Percentiles rank a stretch among this genome's conserved stretches.
These are phyloP conservation scores for Solioccasus polychromus DNA, from an alignment of 768 basidiomycete species.

Conservation along the genomic window DNA sequence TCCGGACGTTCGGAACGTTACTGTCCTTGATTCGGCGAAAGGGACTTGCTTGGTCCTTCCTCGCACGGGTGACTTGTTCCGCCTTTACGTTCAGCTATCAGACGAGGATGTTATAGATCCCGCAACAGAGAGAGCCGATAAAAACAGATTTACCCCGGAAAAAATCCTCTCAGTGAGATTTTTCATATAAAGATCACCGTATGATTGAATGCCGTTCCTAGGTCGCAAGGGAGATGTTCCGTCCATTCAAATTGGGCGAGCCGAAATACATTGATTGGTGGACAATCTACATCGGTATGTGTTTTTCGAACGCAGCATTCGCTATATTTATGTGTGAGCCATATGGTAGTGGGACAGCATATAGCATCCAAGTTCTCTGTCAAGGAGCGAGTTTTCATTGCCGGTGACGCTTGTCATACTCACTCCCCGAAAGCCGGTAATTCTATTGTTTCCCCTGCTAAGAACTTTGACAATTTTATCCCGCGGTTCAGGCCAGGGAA, in stretches of 20 bases:
- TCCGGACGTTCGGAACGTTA: conserved; percentile 64
- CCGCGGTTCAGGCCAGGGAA: not conserved
- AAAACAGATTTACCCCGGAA: not conserved
- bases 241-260: conserved; percentile 31
- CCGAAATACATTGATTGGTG: conserved; percentile 59
- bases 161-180: not conserved
- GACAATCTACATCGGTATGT: conserved; percentile 56
- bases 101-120: conserved; percentile 44
- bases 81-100: conserved; percentile 67
- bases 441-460: not conserved
- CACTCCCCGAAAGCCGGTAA: conserved; percentile 59
- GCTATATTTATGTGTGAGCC: not conserved
- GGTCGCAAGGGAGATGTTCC: not conserved
- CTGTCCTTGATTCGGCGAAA: conserved; percentile 59
- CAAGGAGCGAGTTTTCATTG: conserved; percentile 62
- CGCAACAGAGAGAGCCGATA: conserved; percentile 13
- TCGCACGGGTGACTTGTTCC: conserved; percentile 58
- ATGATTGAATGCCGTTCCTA: not conserved
- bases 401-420: conserved; percentile 67
- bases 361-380: conserved; percentile 59
- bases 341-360: conserved; percentile 58
- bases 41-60: conserved; percentile 73
- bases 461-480: not conserved
- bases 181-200: not conserved
- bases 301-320: not conserved